Conservation (phyloP, 371 early-diverging fungal genomes). For the Mucor lusitanicus region DNA sequence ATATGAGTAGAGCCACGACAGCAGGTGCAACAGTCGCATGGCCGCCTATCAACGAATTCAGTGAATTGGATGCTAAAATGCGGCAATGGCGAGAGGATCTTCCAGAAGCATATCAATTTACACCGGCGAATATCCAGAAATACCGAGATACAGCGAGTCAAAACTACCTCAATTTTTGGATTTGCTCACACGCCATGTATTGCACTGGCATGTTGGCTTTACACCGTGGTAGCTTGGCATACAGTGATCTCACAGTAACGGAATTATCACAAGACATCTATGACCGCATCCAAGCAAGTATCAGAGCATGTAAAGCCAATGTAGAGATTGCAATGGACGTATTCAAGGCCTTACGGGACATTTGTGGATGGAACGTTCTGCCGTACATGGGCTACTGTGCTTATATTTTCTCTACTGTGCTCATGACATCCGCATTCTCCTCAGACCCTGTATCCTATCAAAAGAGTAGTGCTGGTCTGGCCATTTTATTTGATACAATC, state of each 20-base stretch:
- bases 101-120: constrained; percentile 35
- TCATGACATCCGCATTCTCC: constrained; percentile 50
- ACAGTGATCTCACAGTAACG: constrained; percentile 28
- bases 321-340: constrained; percentile 40
- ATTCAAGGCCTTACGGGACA: constrained; percentile 34
- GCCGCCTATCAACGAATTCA: constrained; percentile 56
- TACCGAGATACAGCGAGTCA: constrained; percentile 33
- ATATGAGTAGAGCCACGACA: constrained; percentile 51
- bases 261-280: constrained; percentile 23
- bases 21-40: constrained; percentile 31
- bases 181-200: constrained; percentile 44
- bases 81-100: constrained; percentile 32
- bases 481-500: constrained; percentile 29
- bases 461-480: constrained; percentile 34
- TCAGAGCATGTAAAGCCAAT: constrained; percentile 31
- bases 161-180: constrained; percentile 41
- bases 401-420: constrained; percentile 47
- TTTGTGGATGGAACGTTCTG: constrained; percentile 40
- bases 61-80: constrained; percentile 40
- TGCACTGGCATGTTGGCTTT: constrained; percentile 39
- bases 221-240: constrained; percentile 48
- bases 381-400: constrained; percentile 53
- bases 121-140: constrained; percentile 14
- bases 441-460: constrained; percentile 32
- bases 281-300: constrained; percentile 29